Evolutionary conservation across 164 flowering plant species (phyloP).

Genomic region (Magnolia sinica): DNA sequence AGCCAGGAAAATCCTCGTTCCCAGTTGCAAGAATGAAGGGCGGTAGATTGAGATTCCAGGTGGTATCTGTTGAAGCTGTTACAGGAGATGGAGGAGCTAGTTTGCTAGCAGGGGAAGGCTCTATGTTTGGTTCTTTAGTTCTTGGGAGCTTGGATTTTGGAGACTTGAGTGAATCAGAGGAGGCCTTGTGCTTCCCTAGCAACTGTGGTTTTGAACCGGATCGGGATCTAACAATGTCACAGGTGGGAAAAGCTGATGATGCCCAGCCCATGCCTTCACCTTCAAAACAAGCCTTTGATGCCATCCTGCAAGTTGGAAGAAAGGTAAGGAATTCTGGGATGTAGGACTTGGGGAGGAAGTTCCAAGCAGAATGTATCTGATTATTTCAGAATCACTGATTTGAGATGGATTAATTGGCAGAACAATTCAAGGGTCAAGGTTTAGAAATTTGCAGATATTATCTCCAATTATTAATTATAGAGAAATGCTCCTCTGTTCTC

Average conservation of each 20-base stretch:
- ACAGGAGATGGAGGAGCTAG: conserved; percentile 13
- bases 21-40: conserved; percentile 4
- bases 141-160: conserved; percentile 48
- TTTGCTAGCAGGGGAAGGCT: conserved; percentile 15
- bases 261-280: conserved; percentile 48
- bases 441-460: background rate
- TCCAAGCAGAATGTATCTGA: background rate
- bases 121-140: conserved; percentile 31
- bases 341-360: background rate
- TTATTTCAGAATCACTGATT: background rate
- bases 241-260: conserved; percentile 45
- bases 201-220: conserved; percentile 36
- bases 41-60: conserved; percentile 17
- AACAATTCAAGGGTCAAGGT: background rate
- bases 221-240: conserved; percentile 41
- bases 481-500: too few relatives aligned
- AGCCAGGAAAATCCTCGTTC: conserved; percentile 1
- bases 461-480: background rate
- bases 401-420: background rate
- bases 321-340: background rate
- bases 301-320: conserved; percentile 33
- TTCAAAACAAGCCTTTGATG: conserved; percentile 46
- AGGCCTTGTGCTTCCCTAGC: conserved; percentile 70
- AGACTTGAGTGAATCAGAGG: conserved; percentile 46
- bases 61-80: conserved; percentile 14